Percentiles rank a stretch among this genome's conserved stretches.
Evolutionary conservation across 2,329 filamentous ascomycete species (phyloP).

Genomic region (Exophiala sideris): DNA sequence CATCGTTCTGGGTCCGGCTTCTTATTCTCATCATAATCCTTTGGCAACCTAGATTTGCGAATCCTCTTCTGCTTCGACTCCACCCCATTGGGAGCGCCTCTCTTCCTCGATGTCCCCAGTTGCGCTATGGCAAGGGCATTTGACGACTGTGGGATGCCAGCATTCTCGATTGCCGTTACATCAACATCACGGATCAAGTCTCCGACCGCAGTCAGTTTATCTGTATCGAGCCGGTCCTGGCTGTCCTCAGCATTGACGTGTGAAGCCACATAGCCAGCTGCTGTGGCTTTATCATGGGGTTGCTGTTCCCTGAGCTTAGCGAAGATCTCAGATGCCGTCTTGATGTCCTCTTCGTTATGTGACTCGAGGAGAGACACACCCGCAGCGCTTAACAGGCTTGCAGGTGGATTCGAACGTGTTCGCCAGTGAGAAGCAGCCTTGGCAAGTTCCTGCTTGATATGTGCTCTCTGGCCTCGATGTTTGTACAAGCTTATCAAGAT

Average conservation of each 20-base stretch:
- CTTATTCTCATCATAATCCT: conserved; percentile 60
- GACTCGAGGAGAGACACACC: conserved; percentile 80
- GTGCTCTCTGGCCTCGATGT: conserved; percentile 67
- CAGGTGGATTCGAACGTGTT: conserved; percentile 54
- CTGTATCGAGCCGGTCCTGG: conserved; percentile 35
- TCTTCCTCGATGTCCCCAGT: conserved; percentile 37
- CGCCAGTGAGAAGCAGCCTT: conserved; percentile 82
- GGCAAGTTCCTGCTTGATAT: conserved; percentile 69
- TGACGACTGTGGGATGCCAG: conserved; percentile 40
- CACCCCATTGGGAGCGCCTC: conserved; percentile 34
- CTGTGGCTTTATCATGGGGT: conserved; percentile 61
- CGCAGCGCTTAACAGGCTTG: conserved; percentile 74
- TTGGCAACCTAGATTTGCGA: conserved; percentile 46
- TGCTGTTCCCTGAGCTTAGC: conserved; percentile 64
- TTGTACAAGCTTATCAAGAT: conserved; percentile 76
- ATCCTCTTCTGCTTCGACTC: conserved; percentile 41
- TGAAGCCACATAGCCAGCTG: conserved; percentile 82
- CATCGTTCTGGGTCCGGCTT: conserved; percentile 86
- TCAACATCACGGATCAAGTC: conserved; percentile 44
- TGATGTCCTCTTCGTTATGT: conserved; percentile 63
- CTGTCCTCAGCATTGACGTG: conserved; percentile 59
- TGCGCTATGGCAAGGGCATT: conserved; percentile 30
- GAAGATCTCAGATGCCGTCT: conserved; percentile 75
- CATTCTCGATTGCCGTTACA: conserved; percentile 42
- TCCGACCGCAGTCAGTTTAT: conserved; percentile 39